These are phyloP conservation scores for Combretum micranthum DNA, from an alignment of 345 rosid genomes.

Conservation along the genomic window DNA sequence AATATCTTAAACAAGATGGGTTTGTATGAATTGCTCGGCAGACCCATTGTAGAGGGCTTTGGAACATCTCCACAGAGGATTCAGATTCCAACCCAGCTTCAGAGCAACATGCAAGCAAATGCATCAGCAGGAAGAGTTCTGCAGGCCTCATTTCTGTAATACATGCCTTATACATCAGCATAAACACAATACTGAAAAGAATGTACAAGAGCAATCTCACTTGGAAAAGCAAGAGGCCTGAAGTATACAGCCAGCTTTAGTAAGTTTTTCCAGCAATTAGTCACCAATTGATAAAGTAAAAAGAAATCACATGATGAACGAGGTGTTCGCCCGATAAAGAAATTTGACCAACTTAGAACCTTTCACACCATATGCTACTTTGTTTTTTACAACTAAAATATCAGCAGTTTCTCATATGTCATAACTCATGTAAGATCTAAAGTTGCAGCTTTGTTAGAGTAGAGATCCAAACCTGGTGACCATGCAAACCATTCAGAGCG, in stretches of 20 bases:
- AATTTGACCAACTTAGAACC: too few species aligned
- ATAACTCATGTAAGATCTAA: background rate
- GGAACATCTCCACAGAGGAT: conserved; percentile 41
- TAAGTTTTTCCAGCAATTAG: too few species aligned
- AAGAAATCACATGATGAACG: too few species aligned
- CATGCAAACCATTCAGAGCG: conserved; percentile 84
- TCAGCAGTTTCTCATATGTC: conserved; percentile 1
- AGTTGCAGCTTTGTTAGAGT: background rate
- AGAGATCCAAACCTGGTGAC: conserved; percentile 74
- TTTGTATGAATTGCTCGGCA: conserved; percentile 79
- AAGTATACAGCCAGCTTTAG: background rate
- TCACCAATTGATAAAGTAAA: too few species aligned
- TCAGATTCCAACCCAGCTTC: conserved; percentile 25
- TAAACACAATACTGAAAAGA: background rate
- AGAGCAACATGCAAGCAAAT: conserved; percentile 58
- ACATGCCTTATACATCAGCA: background rate
- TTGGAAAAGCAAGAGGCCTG: background rate
- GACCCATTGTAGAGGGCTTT: conserved; percentile 75
- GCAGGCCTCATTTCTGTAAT: conserved; percentile 83
- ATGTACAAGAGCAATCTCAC: background rate
- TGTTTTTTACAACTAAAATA: too few species aligned
- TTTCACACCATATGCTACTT: too few species aligned
- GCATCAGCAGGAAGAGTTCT: conserved; percentile 88
- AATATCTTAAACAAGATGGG: conserved; percentile 69
- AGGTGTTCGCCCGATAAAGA: too few species aligned